Conservation (phyloP, 305 asterid species). For the Plantago lanceolata region DNA sequence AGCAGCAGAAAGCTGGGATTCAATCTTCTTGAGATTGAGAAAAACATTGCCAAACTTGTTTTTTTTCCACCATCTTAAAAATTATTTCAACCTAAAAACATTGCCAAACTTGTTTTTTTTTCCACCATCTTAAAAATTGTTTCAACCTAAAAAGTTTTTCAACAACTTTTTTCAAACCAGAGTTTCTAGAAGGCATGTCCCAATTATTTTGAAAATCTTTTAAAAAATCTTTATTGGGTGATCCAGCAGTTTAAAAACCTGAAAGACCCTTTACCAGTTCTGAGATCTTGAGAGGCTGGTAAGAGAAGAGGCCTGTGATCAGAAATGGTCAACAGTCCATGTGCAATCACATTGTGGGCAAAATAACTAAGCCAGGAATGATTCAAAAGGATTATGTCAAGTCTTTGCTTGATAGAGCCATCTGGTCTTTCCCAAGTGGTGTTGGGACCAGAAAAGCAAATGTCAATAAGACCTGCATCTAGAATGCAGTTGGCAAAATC, state of each 20-base stretch:
- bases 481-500: background rate
- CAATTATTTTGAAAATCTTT: background rate
- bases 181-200: background rate
- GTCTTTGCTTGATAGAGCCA: background rate
- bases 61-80: background rate
- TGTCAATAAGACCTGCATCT: background rate
- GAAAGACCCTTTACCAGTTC: background rate
- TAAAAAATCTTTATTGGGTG: background rate
- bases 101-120: background rate
- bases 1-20: background rate
- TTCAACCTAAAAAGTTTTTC: background rate
- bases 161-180: background rate
- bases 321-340: background rate
- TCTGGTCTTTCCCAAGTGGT: background rate
- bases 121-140: background rate
- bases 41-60: background rate
- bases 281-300: background rate
- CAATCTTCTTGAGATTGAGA: background rate
- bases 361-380: background rate
- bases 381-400: background rate
- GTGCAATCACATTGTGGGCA: background rate
- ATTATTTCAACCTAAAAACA: background rate
- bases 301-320: background rate
- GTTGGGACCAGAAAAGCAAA: background rate
- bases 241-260: background rate